phyloP scores from a whole-genome alignment of 306 rosid genomes.

The Canavalia ensiformis region DNA sequence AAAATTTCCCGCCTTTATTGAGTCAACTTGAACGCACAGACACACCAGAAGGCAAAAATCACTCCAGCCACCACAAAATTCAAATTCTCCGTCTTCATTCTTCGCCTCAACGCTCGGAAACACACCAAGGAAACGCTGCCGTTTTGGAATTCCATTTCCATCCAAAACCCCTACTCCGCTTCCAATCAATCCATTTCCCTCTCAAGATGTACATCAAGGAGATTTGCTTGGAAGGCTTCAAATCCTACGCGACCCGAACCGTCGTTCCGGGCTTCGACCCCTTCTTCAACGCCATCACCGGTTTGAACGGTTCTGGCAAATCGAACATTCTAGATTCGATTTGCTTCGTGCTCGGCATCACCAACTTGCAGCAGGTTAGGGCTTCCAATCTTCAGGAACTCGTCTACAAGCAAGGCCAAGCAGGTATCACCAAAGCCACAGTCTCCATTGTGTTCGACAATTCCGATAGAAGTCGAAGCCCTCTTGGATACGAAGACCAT shows the following conservation, averaged over 20 bases:
- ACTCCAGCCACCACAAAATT: not conserved
- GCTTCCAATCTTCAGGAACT: constrained; percentile 97
- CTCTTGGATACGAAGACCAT: constrained; percentile 85
- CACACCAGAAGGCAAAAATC: too few relatives aligned
- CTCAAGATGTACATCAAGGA: constrained; percentile 80
- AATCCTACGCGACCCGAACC: constrained; percentile 93
- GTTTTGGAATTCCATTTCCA: constrained; percentile 57
- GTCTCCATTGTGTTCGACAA: constrained; percentile 90
- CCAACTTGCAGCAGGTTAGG: constrained; percentile 92
- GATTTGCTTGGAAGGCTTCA: constrained; percentile 93
- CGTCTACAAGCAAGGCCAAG: constrained; percentile 97
- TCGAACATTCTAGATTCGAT: constrained; percentile 93
- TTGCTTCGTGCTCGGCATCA: constrained; percentile 92
- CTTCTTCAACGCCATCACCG: constrained; percentile 91
- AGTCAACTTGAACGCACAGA: not conserved
- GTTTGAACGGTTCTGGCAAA: constrained; percentile 95
- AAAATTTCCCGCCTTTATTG: not conserved
- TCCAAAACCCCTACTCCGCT: constrained; percentile 41
- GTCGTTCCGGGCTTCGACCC: constrained; percentile 92
- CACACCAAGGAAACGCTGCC: constrained; percentile 24
- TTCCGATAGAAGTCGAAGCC: constrained; percentile 74
- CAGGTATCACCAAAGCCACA: constrained; percentile 97
- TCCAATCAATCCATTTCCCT: not conserved
- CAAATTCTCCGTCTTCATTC: constrained; percentile 6
- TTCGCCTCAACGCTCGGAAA: not conserved